Conservation (phyloP, 2,329 filamentous ascomycete genomes). For the Pseudogymnoascus sp. region DNA sequence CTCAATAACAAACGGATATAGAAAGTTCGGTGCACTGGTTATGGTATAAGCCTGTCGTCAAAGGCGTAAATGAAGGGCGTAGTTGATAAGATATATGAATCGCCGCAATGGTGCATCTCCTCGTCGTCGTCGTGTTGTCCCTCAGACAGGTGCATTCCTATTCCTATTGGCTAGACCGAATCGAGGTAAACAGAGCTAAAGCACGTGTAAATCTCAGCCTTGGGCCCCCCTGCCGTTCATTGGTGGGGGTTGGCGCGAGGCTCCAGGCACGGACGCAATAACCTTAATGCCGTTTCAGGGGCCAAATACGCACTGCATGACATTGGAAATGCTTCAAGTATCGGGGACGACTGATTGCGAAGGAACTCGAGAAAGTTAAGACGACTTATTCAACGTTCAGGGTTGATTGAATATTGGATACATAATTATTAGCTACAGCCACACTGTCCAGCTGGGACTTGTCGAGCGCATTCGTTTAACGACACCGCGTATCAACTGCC, state of each 20-base stretch:
- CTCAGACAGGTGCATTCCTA: not conserved
- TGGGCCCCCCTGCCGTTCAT: not conserved
- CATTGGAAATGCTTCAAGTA: constrained; percentile 8
- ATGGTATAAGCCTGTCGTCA: not conserved
- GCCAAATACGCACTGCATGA: constrained; percentile 8
- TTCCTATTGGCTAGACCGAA: not conserved
- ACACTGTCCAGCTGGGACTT: not conserved
- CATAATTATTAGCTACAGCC: not conserved
- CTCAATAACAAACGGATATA: not conserved
- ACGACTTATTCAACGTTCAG: not conserved
- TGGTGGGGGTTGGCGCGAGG: not conserved
- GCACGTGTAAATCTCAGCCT: not conserved
- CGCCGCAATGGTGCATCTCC: not conserved
- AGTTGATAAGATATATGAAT: constrained; percentile 4
- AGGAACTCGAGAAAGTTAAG: not conserved
- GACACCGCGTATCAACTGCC: not conserved
- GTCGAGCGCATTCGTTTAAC: not conserved
- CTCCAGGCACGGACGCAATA: constrained; percentile 3
- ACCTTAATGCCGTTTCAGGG: constrained; percentile 8
- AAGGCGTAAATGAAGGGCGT: not conserved
- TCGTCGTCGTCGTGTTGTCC: constrained; percentile 1
- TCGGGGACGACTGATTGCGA: not conserved
- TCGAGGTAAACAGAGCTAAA: constrained; percentile 5
- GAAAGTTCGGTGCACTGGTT: not conserved
- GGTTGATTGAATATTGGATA: not conserved